A percentile compares a stretch with the other conserved stretches of the same genome.
Conservation (phyloP, 2,329 filamentous ascomycete genomes). For the Colletotrichum agaves region DNA sequence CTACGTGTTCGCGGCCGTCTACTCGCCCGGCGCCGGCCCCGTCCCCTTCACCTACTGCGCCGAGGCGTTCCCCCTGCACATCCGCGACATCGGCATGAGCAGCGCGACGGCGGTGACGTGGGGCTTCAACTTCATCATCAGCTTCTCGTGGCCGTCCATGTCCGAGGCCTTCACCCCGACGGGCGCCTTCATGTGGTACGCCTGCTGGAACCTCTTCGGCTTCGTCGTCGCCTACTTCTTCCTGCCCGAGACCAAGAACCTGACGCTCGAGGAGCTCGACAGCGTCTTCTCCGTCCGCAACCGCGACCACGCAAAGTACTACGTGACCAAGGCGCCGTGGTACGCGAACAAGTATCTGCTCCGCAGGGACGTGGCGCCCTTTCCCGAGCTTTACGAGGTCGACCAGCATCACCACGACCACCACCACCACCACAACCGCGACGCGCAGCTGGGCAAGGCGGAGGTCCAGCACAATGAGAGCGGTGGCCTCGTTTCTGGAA, state of each 20-base stretch:
- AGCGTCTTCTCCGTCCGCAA: conserved; percentile 47
- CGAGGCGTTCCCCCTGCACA: conserved; percentile 67
- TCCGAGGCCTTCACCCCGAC: conserved; percentile 41
- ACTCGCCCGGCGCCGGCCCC: conserved; percentile 64
- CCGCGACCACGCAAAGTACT: conserved; percentile 46
- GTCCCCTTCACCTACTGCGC: conserved; percentile 70
- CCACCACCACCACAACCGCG: not conserved
- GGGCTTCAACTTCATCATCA: conserved; percentile 53
- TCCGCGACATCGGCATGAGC: conserved; percentile 66
- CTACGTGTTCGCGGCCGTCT: conserved; percentile 54
- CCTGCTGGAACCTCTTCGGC: conserved; percentile 49
- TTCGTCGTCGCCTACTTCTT: conserved; percentile 49
- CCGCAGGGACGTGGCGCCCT: conserved; percentile 43
- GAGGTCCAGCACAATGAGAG: conserved; percentile 6
- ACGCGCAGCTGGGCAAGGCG: not conserved
- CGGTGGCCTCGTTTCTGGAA: not conserved
- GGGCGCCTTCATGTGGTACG: conserved; percentile 53
- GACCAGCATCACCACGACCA: conserved; percentile 28
- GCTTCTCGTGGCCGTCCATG: conserved; percentile 48
- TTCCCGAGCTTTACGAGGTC: conserved; percentile 47
- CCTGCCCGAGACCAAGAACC: conserved; percentile 49
- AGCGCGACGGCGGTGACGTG: conserved; percentile 52
- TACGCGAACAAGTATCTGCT: conserved; percentile 46
- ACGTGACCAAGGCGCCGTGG: conserved; percentile 46
- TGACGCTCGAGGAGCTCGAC: conserved; percentile 49